Evolutionary conservation across 1,284 basidiomycete genomes (phyloP).

Genomic region (Boletus holoroseus): DNA sequence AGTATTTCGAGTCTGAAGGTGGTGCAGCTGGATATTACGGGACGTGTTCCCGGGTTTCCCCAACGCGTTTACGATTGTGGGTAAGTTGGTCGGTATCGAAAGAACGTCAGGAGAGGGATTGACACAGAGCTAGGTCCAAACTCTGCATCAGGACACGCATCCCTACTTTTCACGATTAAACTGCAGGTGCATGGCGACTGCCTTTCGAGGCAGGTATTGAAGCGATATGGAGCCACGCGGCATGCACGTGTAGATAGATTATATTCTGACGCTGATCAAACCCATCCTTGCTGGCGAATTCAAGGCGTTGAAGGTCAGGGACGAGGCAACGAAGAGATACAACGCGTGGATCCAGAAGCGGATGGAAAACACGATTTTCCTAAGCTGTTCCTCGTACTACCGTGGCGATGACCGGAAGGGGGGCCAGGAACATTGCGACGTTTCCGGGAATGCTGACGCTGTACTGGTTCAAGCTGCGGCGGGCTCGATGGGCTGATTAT

Average conservation of each 20-base stretch:
- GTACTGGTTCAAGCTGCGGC: not conserved
- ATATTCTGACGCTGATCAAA: conserved; percentile 5
- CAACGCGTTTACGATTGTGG: not conserved
- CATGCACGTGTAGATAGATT: conserved; percentile 41
- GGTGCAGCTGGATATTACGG: conserved; percentile 37
- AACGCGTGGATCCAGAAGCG: conserved; percentile 41
- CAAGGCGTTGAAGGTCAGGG: not conserved
- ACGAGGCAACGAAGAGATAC: conserved; percentile 33
- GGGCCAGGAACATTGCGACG: not conserved
- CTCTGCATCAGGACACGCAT: conserved; percentile 4
- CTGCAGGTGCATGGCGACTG: not conserved
- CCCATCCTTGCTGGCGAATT: not conserved
- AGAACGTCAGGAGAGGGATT: not conserved
- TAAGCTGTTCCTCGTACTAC: conserved; percentile 4
- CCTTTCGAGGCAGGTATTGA: conserved; percentile 1
- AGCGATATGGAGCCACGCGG: conserved; percentile 41
- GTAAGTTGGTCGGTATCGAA: not conserved
- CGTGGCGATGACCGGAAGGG: conserved; percentile 35
- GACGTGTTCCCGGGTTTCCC: conserved; percentile 37
- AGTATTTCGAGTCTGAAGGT: not conserved
- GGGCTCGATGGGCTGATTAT: conserved; percentile 1
- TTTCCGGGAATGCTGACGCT: not conserved
- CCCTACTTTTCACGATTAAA: conserved; percentile 2
- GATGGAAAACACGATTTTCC: conserved; percentile 15
- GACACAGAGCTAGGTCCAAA: conserved; percentile 1